These are phyloP conservation scores for Apiotrichum montevideense DNA, from an alignment of 1,284 basidiomycete species.

Conservation along the genomic window DNA sequence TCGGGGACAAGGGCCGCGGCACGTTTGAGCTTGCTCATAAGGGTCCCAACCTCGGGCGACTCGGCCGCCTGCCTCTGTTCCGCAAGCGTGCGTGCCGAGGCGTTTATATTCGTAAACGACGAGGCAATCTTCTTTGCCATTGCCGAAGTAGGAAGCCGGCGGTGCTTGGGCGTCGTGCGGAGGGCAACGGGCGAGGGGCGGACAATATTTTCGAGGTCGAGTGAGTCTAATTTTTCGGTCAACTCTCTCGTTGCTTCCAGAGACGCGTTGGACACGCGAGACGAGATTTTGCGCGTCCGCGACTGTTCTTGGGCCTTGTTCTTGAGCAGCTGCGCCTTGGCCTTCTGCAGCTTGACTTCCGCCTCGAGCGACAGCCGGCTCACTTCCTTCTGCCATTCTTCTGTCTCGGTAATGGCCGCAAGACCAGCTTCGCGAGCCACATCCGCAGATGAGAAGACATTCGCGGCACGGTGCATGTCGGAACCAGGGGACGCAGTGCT, in stretches of 20 bases:
- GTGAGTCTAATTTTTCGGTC: slow-evolving; percentile 19
- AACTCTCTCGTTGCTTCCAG: slow-evolving; percentile 6
- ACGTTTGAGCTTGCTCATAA: slow-evolving; percentile 10
- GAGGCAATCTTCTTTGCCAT: slow-evolving; percentile 6
- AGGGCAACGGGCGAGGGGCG: slow-evolving; percentile 10
- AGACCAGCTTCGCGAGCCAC: slow-evolving; percentile 11
- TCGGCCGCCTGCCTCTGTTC: not conserved
- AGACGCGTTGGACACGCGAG: not conserved
- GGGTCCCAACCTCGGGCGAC: slow-evolving; percentile 1
- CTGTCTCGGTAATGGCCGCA: not conserved
- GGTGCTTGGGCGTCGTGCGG: slow-evolving; percentile 7
- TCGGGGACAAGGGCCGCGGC: slow-evolving; percentile 9
- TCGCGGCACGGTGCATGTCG: slow-evolving; percentile 9
- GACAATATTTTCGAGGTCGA: slow-evolving; percentile 18
- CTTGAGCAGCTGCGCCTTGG: not conserved
- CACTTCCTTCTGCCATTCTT: slow-evolving; percentile 9
- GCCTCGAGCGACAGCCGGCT: slow-evolving; percentile 3
- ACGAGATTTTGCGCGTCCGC: too few relatives aligned
- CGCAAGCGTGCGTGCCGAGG: slow-evolving; percentile 12
- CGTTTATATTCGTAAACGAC: slow-evolving; percentile 18
- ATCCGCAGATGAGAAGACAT: slow-evolving; percentile 14
- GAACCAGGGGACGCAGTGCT: not conserved
- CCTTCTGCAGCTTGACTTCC: not conserved
- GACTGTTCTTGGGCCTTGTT: not conserved
- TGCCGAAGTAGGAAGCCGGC: slow-evolving; percentile 17